Evolutionary conservation across 2,329 filamentous ascomycete species (phyloP).

Genomic region (Pseudopyricularia javanii): DNA sequence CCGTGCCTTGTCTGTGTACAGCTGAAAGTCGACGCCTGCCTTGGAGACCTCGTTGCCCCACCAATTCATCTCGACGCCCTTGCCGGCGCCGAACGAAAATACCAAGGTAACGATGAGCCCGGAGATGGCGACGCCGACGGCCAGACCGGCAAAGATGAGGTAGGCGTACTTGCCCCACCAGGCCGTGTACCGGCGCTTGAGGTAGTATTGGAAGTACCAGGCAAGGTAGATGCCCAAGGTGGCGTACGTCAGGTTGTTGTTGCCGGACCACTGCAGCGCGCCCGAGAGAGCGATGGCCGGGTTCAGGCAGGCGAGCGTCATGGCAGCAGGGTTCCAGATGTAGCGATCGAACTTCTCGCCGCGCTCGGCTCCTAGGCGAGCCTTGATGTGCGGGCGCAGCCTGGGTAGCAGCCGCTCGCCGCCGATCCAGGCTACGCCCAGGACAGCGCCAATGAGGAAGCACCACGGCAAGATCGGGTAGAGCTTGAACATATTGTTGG

Average conservation of each 20-base stretch:
- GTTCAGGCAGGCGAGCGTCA: slow-evolving; percentile 4
- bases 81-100: slow-evolving; percentile 21
- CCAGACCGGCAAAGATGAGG: slow-evolving; percentile 17
- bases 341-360: not conserved
- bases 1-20: not conserved
- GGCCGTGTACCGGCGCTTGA: slow-evolving; percentile 10
- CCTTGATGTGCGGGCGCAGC: not conserved
- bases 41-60: slow-evolving; percentile 32
- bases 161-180: slow-evolving; percentile 20
- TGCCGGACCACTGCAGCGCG: slow-evolving; percentile 5
- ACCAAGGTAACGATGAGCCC: slow-evolving; percentile 27
- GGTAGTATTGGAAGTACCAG: slow-evolving; percentile 13
- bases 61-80: slow-evolving; percentile 21
- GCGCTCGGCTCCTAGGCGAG: not conserved
- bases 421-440: slow-evolving; percentile 4
- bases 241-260: slow-evolving; percentile 10
- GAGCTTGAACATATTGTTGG: slow-evolving; percentile 5
- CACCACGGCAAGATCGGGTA: slow-evolving; percentile 5
- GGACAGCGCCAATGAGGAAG: slow-evolving; percentile 6
- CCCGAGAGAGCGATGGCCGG: slow-evolving; percentile 5
- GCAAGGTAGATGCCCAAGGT: slow-evolving; percentile 9
- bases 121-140: slow-evolving; percentile 17
- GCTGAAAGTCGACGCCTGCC: slow-evolving; percentile 15
- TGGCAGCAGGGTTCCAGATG: not conserved
- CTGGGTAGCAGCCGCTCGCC: slow-evolving; percentile 1